Percentiles rank a stretch among this genome's conserved stretches.
These are phyloP conservation scores for Cydonia oblonga DNA, from an alignment of 331 rosid species.

Conservation along the genomic window DNA sequence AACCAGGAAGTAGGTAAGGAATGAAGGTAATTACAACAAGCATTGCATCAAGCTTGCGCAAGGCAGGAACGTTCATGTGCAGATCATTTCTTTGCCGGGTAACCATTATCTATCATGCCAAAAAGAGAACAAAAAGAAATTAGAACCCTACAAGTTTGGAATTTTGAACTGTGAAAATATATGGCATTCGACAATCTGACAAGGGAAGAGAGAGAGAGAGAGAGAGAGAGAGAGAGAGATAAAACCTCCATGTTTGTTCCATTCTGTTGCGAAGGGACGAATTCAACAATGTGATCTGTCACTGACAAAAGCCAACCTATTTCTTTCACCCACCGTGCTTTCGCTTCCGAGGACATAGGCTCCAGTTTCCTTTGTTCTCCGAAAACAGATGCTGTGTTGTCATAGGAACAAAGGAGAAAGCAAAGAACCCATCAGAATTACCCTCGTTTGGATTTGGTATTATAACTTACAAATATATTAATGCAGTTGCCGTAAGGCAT, in stretches of 20 bases:
- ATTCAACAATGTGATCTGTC: constrained; percentile 81
- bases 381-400: constrained; percentile 63
- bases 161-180: neutral
- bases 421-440: neutral
- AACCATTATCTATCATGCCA: constrained; percentile 57
- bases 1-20: neutral
- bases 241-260: constrained; percentile 78
- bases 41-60: constrained; percentile 80
- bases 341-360: constrained; percentile 59
- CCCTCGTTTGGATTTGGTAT: neutral
- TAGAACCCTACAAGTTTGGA: neutral
- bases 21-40: constrained; percentile 47
- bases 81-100: constrained; percentile 76
- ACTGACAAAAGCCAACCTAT: constrained; percentile 82
- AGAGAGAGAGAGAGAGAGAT: neutral
- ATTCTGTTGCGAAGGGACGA: constrained; percentile 68
- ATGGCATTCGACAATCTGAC: neutral
- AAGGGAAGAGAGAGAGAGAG: neutral
- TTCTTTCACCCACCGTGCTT: constrained; percentile 77
- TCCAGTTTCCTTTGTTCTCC: constrained; percentile 66
- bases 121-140: neutral
- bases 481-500: neutral
- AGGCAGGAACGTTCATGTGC: constrained; percentile 66
- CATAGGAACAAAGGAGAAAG: neutral
- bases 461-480: neutral